These are phyloP conservation scores for Lecanoromycetidae sp. DNA, from an alignment of 2,329 filamentous ascomycete genomes.

Conservation along the genomic window DNA sequence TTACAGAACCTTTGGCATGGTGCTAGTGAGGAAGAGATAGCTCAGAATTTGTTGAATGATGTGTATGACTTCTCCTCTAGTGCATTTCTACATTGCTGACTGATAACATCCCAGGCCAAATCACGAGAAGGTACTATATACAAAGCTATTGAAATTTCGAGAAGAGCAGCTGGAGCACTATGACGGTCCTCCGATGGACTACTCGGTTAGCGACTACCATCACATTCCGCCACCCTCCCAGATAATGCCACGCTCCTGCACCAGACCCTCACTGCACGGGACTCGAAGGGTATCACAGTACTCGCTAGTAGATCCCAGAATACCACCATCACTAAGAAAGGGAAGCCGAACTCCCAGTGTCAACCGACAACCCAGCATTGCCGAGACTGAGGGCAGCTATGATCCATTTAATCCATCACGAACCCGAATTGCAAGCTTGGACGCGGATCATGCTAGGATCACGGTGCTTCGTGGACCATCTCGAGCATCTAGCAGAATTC, in stretches of 20 bases:
- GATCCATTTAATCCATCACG: constrained; percentile 70
- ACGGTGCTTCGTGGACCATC: constrained; percentile 48
- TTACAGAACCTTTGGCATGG: constrained; percentile 86
- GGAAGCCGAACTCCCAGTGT: constrained; percentile 2
- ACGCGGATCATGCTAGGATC: constrained; percentile 53
- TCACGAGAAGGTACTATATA: constrained; percentile 89
- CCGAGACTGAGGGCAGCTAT: constrained; percentile 48
- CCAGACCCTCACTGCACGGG: constrained; percentile 22
- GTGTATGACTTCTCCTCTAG: constrained; percentile 36
- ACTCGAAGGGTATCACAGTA: constrained; percentile 40
- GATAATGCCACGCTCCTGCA: constrained; percentile 6
- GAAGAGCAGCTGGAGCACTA: constrained; percentile 82
- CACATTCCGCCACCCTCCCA: constrained; percentile 39
- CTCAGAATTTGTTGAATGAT: constrained; percentile 52
- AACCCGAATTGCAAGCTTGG: constrained; percentile 36
- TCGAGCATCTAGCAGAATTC: constrained; percentile 24
- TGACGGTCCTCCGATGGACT: constrained; percentile 58
- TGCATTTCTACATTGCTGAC: neutral
- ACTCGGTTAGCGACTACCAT: constrained; percentile 85
- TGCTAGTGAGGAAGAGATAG: constrained; percentile 59
- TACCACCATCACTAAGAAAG: constrained; percentile 27
- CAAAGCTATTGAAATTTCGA: constrained; percentile 67
- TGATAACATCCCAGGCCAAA: constrained; percentile 47
- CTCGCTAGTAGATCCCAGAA: constrained; percentile 42
- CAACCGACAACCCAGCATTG: constrained; percentile 11